Percentiles rank a stretch among this genome's conserved stretches.
Evolutionary conservation across 1,139 yeast genomes (phyloP).

Genomic region (Debaryomyces sp.): DNA sequence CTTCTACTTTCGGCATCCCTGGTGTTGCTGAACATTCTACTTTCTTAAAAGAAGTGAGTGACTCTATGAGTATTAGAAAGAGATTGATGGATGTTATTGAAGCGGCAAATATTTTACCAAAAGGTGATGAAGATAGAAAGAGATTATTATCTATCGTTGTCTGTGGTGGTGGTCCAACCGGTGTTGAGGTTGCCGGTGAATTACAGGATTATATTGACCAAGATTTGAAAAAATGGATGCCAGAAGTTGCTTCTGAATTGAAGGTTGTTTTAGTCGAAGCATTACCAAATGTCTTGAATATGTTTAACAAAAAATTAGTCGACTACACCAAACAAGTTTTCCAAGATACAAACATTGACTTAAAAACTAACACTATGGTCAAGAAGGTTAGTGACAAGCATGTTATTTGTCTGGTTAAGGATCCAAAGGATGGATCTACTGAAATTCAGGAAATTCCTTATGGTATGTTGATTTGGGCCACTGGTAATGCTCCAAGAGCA

Average conservation of each 20-base stretch:
- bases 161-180: constrained; percentile 97
- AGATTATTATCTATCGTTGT: constrained; percentile 81
- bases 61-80: constrained; percentile 75
- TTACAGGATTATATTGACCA: constrained; percentile 91
- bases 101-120: constrained; percentile 76
- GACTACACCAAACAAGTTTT: constrained; percentile 84
- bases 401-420: constrained; percentile 72
- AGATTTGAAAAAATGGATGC: constrained; percentile 87
- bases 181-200: constrained; percentile 96
- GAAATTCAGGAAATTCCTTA: constrained; percentile 69
- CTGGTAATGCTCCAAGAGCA: constrained; percentile 91
- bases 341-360: constrained; percentile 74
- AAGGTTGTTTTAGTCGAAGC: constrained; percentile 88
- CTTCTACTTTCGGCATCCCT: constrained; percentile 90
- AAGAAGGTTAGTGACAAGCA: constrained; percentile 73
- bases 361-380: constrained; percentile 84
- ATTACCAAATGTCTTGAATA: constrained; percentile 84
- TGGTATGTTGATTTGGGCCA: constrained; percentile 95
- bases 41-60: constrained; percentile 85
- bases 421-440: constrained; percentile 60
- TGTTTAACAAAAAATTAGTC: constrained; percentile 82
- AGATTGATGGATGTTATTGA: constrained; percentile 81
- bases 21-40: constrained; percentile 89
- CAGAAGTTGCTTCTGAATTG: constrained; percentile 79
- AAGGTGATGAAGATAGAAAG: constrained; percentile 76